Evolutionary conservation across 108 stramenopile genomes (phyloP).

Genomic region (Conticribra guillardii): DNA sequence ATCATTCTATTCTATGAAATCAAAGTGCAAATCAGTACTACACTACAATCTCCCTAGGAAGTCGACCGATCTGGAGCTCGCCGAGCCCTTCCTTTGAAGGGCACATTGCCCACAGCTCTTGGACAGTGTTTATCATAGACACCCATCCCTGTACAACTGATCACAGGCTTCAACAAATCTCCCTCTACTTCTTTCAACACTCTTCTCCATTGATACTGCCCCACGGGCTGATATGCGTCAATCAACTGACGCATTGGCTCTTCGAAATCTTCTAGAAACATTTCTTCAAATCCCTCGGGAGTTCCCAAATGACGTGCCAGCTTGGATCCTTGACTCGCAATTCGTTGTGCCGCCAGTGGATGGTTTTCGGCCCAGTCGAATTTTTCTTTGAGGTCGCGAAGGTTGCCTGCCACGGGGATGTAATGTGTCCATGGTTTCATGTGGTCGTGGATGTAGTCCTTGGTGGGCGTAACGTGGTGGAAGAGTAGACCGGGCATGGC

Average conservation of each 20-base stretch:
- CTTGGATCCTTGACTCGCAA: constrained; percentile 21
- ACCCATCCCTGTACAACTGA: neutral
- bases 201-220: constrained; percentile 1
- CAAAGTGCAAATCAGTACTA: too few relatives aligned
- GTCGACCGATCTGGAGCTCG: neutral
- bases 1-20: too few relatives aligned
- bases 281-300: constrained; percentile 20
- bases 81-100: neutral
- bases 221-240: constrained; percentile 22
- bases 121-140: neutral
- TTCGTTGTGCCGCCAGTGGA: constrained; percentile 19
- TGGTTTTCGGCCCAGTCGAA: constrained; percentile 46
- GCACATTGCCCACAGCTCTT: neutral
- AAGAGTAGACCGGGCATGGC: constrained; percentile 44
- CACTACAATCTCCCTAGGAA: too few relatives aligned
- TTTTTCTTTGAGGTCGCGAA: constrained; percentile 36
- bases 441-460: constrained; percentile 34
- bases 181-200: constrained; percentile 5
- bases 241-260: constrained; percentile 21
- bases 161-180: constrained; percentile 2
- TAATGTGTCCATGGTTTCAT: constrained; percentile 35
- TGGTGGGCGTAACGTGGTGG: constrained; percentile 36
- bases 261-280: constrained; percentile 7
- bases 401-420: constrained; percentile 29
- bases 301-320: constrained; percentile 16